Evolutionary conservation across 106 monocot species (phyloP), one percentile per base, ranked within the genome.

Genomic region (Posidonia australis): DNA sequence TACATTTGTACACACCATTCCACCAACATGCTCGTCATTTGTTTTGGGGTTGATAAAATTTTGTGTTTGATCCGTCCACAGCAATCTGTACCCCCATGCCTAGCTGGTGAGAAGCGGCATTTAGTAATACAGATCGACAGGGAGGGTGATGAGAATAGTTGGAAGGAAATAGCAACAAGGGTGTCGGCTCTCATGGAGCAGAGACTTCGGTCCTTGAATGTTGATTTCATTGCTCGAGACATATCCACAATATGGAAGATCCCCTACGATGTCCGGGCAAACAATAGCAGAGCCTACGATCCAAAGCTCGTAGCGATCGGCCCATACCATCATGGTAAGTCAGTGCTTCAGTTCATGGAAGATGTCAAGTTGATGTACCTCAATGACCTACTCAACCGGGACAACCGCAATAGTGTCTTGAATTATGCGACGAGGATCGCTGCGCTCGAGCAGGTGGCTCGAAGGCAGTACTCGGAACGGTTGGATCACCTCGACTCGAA

Each of bases 281-380:
- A 59, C 5, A 60, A 70, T 18, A 29, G 41, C 7, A 21, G 27
- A 9, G 60, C 70, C 48, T 70, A 60, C 60, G 46, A 59, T 7
- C 70, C 70, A 13, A 60, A 46, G 47, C 44, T 60, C 46, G 29
- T 70, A 44, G 60, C 70, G 60, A 70, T 70, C 10, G 70, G 70
- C 45, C 70, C 70, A 12, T 59, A 58, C 70, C 70, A 70, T 20
- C 58, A 44, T 10, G 46, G 28, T 9, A 60, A 70, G 17, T 9
- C 11, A 28, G 60, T 42, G 1, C 23, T 70, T 44, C n/a, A 46
- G 28, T 18, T 60, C 11, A 70, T 70, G 70, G 70, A 70, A 36
- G 13, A 25, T 9, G 22, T 69, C 60, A 77, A 77, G 20, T 61
- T 59, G 58, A 6, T 25, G 16, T 52, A 43, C 29, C 28, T 72